Conservation (phyloP, 2,329 filamentous ascomycete species). For the Anthostomella pinea region DNA sequence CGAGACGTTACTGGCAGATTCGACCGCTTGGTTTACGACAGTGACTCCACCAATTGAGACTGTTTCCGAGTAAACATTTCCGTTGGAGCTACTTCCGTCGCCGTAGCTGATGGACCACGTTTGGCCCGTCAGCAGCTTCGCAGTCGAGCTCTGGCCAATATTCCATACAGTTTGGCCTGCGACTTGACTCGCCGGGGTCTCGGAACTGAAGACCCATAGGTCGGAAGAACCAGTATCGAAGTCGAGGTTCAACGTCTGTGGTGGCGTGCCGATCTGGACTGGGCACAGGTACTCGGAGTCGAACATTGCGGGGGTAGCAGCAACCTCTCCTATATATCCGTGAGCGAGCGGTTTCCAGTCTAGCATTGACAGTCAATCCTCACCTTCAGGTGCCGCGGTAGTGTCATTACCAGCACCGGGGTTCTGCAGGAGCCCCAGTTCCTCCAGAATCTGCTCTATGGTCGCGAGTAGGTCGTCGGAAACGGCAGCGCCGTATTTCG, state of each 20-base stretch:
- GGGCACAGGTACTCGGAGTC: constrained; percentile 34
- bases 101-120: constrained; percentile 43
- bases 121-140: constrained; percentile 35
- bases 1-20: constrained; percentile 41
- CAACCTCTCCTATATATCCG: constrained; percentile 26
- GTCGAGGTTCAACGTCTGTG: constrained; percentile 41
- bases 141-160: constrained; percentile 37
- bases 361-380: constrained; percentile 1
- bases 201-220: constrained; percentile 45
- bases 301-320: constrained; percentile 28
- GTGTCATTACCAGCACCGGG: constrained; percentile 13
- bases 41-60: constrained; percentile 42
- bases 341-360: constrained; percentile 4
- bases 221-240: constrained; percentile 48
- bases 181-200: constrained; percentile 31
- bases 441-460: constrained; percentile 33
- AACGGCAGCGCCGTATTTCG: constrained; percentile 36
- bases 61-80: constrained; percentile 42
- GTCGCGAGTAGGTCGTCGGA: constrained; percentile 33
- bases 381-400: constrained; percentile 13
- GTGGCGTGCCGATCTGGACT: constrained; percentile 37
- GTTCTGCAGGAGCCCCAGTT: constrained; percentile 30
- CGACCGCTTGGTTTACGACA: constrained; percentile 40
- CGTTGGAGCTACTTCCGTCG: constrained; percentile 40
- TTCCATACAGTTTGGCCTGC: constrained; percentile 40